phyloP scores from a whole-genome alignment of 495 filamentous ascomycete genomes.

The Neurospora sp. region DNA sequence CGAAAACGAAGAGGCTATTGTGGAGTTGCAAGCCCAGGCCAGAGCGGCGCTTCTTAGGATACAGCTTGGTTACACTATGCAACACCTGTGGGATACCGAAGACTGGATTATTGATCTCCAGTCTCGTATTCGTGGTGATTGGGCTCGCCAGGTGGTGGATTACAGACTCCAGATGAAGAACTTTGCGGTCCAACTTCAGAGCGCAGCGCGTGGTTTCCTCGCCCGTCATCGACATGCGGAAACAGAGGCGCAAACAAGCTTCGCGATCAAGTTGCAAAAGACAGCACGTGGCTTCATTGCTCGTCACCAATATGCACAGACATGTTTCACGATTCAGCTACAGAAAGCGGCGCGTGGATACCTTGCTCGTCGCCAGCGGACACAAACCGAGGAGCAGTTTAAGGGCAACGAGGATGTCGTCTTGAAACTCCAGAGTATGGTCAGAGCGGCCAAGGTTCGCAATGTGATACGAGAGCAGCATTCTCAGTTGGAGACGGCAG shows the following conservation, averaged over 20 bases:
- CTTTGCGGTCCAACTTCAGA: constrained; percentile 71
- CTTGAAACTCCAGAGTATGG: constrained; percentile 70
- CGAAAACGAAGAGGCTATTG: constrained; percentile 59
- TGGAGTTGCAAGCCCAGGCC: constrained; percentile 81
- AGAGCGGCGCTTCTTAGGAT: constrained; percentile 70
- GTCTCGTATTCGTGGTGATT: constrained; percentile 65
- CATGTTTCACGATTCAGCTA: constrained; percentile 55
- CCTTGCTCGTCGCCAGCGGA: constrained; percentile 55
- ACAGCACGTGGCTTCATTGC: constrained; percentile 68
- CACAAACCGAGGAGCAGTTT: constrained; percentile 53
- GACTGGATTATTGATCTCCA: constrained; percentile 70
- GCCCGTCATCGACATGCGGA: constrained; percentile 52
- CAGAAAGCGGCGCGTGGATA: constrained; percentile 77
- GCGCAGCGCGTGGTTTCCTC: constrained; percentile 68
- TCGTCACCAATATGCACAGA: constrained; percentile 46
- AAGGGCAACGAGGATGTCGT: constrained; percentile 62
- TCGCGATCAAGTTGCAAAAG: constrained; percentile 69
- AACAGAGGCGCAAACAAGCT: constrained; percentile 47
- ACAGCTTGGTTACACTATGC: constrained; percentile 73
- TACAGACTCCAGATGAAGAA: constrained; percentile 70
- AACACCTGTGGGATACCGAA: constrained; percentile 83
- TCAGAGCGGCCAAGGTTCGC: constrained; percentile 68
- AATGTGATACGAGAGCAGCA: constrained; percentile 54
- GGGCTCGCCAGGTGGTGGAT: constrained; percentile 57
- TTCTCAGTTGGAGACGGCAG: constrained; percentile 47